Percentiles rank a stretch among this genome's conserved stretches.
Conservation (phyloP, 225 moss, liverwort and hornwort species). For the Bryoerythrophyllum caledonicum region DNA sequence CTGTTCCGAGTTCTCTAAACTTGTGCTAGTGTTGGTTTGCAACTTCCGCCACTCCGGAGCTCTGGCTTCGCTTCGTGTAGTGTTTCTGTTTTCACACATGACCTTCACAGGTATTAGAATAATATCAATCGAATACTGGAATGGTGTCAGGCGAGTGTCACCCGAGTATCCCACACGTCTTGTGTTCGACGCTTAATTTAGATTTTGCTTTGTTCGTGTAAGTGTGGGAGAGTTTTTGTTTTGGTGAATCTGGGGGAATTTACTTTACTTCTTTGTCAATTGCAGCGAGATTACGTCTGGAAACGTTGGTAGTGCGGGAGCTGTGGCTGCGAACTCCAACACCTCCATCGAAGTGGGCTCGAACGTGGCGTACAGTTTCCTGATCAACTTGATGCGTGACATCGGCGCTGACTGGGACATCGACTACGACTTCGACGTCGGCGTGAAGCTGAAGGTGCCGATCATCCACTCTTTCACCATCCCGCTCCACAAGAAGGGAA, state of each 20-base stretch:
- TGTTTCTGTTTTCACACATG: not conserved
- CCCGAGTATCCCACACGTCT: too few species aligned
- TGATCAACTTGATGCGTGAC: slow-evolving; percentile 68
- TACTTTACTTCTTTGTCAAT: not conserved
- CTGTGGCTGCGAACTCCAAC: slow-evolving; percentile 45
- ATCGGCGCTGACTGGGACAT: slow-evolving; percentile 89
- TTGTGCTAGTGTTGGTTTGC: too few species aligned
- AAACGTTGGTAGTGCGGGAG: slow-evolving; percentile 26
- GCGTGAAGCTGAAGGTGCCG: slow-evolving; percentile 59
- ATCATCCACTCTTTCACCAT: slow-evolving; percentile 64
- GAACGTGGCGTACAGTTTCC: slow-evolving; percentile 52
- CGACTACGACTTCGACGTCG: slow-evolving; percentile 80
- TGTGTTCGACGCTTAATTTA: too few species aligned
- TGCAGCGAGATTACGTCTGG: slow-evolving; percentile 77
- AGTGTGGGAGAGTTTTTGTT: not conserved
- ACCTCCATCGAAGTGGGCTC: slow-evolving; percentile 59
- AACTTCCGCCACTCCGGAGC: too few species aligned
- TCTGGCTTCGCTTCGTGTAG: too few species aligned
- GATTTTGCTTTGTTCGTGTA: too few species aligned
- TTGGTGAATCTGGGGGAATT: not conserved
- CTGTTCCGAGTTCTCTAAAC: not conserved
- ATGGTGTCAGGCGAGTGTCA: too few species aligned
- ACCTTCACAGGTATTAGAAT: too few species aligned
- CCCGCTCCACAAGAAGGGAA: slow-evolving; percentile 61
- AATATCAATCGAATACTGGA: too few species aligned